These are phyloP conservation scores for Leavenworthia alabamica DNA, from an alignment of 345 rosid genomes.

Conservation along the genomic window DNA sequence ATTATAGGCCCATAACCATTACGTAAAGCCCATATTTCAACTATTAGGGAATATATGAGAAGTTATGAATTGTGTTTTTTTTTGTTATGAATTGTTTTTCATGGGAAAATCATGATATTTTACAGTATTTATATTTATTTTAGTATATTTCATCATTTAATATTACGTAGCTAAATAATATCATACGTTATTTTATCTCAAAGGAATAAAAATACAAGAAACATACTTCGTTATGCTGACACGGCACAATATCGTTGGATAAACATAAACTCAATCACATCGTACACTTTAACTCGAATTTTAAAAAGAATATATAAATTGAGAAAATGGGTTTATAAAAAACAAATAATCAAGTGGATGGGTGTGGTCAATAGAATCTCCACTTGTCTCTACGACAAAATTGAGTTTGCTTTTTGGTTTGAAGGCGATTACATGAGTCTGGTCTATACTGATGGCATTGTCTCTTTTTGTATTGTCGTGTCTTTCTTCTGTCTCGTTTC, in stretches of 20 bases:
- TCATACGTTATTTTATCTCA: constrained; percentile 15
- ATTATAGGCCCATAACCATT: background rate
- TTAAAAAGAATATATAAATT: background rate
- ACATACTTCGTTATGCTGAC: constrained; percentile 26
- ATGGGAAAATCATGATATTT: no score
- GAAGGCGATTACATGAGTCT: constrained; percentile 21
- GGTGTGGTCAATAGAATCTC: constrained; percentile 34
- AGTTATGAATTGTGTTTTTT: no score
- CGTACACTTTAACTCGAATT: constrained; percentile 25
- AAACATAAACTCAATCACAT: constrained; percentile 21
- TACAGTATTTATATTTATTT: no score
- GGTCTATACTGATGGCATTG: constrained; percentile 17
- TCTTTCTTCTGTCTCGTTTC: constrained; percentile 20
- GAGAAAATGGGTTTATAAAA: constrained; percentile 6
- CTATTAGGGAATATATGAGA: background rate
- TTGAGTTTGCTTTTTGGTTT: constrained; percentile 28
- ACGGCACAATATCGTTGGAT: constrained; percentile 23
- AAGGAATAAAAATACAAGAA: constrained; percentile 20
- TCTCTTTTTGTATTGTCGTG: constrained; percentile 20
- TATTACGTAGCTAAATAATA: background rate
- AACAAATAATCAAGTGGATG: constrained; percentile 21
- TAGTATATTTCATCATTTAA: background rate
- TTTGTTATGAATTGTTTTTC: no score
- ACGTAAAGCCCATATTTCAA: background rate
- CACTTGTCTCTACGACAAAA: constrained; percentile 28